Conservation (phyloP, 305 asterid species). For the Fraxinus ornus region DNA sequence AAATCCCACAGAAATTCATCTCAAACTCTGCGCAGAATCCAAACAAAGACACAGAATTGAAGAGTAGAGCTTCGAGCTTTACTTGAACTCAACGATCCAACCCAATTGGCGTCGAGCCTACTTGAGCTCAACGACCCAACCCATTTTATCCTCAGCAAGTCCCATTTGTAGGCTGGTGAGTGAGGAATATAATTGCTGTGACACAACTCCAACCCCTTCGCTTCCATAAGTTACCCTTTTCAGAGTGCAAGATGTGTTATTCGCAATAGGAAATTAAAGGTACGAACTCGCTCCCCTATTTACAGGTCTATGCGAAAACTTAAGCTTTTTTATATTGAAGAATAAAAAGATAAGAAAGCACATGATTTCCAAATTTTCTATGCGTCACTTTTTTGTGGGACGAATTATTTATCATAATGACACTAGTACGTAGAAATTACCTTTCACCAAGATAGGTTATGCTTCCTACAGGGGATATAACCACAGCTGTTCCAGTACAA, state of each 20-base stretch:
- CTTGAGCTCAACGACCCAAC: slow-evolving; percentile 70
- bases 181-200: slow-evolving; percentile 71
- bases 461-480: slow-evolving; percentile 93
- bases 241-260: neutral
- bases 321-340: neutral
- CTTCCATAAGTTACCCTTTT: slow-evolving; percentile 71
- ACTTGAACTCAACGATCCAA: slow-evolving; percentile 71
- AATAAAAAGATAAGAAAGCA: too few relatives aligned
- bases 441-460: slow-evolving; percentile 71
- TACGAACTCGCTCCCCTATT: neutral
- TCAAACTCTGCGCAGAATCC: neutral
- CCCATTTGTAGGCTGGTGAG: slow-evolving; percentile 92
- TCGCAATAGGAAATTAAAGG: neutral
- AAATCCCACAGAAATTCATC: neutral
- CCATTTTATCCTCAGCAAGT: slow-evolving; percentile 70
- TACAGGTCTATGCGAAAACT: neutral
- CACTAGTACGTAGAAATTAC: slow-evolving; percentile 26
- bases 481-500: slow-evolving; percentile 97
- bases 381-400: neutral
- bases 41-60: neutral
- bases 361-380: neutral
- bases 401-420: neutral
- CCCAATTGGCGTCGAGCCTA: slow-evolving; percentile 48
- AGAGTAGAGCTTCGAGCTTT: slow-evolving; percentile 20
- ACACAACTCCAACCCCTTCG: slow-evolving; percentile 72